A percentile compares a stretch with the other conserved stretches of the same genome.
These are phyloP conservation scores for Termitomyces sp. DNA, from an alignment of 768 basidiomycete genomes.

Conservation along the genomic window DNA sequence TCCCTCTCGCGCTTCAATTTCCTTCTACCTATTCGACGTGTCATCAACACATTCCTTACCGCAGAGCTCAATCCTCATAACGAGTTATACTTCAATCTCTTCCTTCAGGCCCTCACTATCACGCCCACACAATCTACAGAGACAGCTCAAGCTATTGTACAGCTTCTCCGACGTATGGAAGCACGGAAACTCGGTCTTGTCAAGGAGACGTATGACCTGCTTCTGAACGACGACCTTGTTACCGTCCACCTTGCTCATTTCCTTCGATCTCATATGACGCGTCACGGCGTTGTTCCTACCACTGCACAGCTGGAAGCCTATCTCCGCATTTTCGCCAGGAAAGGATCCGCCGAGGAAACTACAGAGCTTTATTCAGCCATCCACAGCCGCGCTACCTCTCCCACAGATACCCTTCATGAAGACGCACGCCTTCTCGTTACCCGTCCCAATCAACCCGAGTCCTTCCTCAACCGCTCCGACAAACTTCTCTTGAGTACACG, in stretches of 20 bases:
- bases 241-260: constrained; percentile 43
- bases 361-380: constrained; percentile 18
- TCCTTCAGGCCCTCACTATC: constrained; percentile 44
- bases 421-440: background rate
- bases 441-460: background rate
- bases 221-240: constrained; percentile 47
- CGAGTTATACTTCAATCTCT: constrained; percentile 40
- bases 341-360: constrained; percentile 19
- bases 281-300: constrained; percentile 32
- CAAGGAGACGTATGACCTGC: constrained; percentile 32
- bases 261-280: constrained; percentile 36
- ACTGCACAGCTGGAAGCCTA: constrained; percentile 41
- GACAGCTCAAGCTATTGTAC: constrained; percentile 31
- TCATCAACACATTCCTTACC: constrained; percentile 36
- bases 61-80: constrained; percentile 22
- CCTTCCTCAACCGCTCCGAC: constrained; percentile 27
- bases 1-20: constrained; percentile 47
- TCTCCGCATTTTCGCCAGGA: constrained; percentile 40
- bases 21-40: constrained; percentile 35
- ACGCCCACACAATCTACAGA: constrained; percentile 33
- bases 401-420: background rate
- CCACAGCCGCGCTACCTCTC: constrained; percentile 18
- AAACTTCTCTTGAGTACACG: constrained; percentile 38
- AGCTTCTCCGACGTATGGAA: constrained; percentile 43
- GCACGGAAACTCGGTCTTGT: constrained; percentile 34